These are phyloP conservation scores for Cladobotryum mycophilum DNA, from an alignment of 2,329 filamentous ascomycete species.

Conservation along the genomic window DNA sequence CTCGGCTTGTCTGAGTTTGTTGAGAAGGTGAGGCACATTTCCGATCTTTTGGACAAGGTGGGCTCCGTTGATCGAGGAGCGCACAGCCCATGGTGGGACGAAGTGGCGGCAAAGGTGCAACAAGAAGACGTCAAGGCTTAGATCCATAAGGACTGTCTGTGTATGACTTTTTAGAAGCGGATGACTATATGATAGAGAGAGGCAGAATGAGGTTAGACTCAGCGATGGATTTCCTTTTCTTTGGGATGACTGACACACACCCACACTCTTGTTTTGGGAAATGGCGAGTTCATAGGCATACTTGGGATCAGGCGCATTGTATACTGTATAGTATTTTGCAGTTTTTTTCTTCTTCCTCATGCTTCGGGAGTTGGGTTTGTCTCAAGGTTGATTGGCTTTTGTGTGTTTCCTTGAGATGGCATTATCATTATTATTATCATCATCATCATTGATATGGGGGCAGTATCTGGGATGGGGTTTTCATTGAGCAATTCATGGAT, in stretches of 20 bases:
- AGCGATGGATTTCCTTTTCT: neutral
- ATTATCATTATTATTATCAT: neutral
- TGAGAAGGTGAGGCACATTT: slow-evolving; percentile 60
- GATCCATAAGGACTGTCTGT: neutral
- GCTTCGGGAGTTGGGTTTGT: neutral
- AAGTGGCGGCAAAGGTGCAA: slow-evolving; percentile 51
- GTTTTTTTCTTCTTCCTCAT: neutral
- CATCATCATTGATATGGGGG: slow-evolving; percentile 1
- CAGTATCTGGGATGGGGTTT: neutral
- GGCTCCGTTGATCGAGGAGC: slow-evolving; percentile 61
- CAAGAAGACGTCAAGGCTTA: slow-evolving; percentile 30
- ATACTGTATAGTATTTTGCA: slow-evolving; percentile 1
- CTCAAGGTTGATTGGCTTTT: neutral
- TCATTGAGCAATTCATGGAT: neutral
- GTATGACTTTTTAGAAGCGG: neutral
- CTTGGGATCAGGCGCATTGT: neutral
- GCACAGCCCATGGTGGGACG: slow-evolving; percentile 66
- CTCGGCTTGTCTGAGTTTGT: slow-evolving; percentile 70
- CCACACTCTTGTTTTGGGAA: neutral
- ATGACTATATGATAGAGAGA: neutral
- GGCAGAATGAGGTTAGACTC: too few relatives aligned
- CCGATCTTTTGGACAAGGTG: slow-evolving; percentile 60
- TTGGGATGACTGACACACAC: neutral
- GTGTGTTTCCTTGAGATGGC: neutral
- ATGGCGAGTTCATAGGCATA: neutral